Percentiles rank a stretch among this genome's conserved stretches.
These are phyloP conservation scores for Fraxinus velutina DNA, from an alignment of 305 asterid species.

Conservation along the genomic window DNA sequence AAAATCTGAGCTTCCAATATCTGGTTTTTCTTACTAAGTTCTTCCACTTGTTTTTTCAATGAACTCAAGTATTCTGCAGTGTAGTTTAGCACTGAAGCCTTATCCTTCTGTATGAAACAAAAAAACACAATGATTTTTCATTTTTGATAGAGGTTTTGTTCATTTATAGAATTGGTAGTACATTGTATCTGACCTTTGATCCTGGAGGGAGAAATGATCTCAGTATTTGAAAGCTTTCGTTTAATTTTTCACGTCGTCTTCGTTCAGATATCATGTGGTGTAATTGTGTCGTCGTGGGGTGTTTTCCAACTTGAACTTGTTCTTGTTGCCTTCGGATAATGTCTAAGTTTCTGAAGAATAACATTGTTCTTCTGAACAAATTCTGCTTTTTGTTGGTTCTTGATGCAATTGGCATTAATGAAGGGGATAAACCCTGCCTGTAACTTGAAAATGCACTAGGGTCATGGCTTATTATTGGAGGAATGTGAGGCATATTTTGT, in stretches of 20 bases:
- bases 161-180: not conserved
- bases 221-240: slow-evolving; percentile 59
- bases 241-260: slow-evolving; percentile 57
- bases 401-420: not conserved
- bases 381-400: slow-evolving; percentile 25
- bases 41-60: slow-evolving; percentile 50
- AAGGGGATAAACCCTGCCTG: not conserved
- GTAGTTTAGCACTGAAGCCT: slow-evolving; percentile 64
- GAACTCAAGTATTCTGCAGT: slow-evolving; percentile 51
- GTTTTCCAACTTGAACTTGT: slow-evolving; percentile 25
- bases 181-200: slow-evolving; percentile 45
- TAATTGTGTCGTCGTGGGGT: slow-evolving; percentile 42
- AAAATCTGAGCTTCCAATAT: slow-evolving; percentile 39
- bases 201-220: slow-evolving; percentile 71
- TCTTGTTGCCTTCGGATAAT: slow-evolving; percentile 26
- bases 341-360: slow-evolving; percentile 43
- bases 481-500: slow-evolving; percentile 17
- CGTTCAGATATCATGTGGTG: slow-evolving; percentile 74
- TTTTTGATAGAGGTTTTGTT: not conserved
- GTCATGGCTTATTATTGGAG: not conserved
- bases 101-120: slow-evolving; percentile 53
- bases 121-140: not conserved
- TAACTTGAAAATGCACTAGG: slow-evolving; percentile 51
- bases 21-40: slow-evolving; percentile 39
- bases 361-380: slow-evolving; percentile 45